These are phyloP conservation scores for Allantophomopsis lycopodina DNA, from an alignment of 2,329 filamentous ascomycete species.

Conservation along the genomic window DNA sequence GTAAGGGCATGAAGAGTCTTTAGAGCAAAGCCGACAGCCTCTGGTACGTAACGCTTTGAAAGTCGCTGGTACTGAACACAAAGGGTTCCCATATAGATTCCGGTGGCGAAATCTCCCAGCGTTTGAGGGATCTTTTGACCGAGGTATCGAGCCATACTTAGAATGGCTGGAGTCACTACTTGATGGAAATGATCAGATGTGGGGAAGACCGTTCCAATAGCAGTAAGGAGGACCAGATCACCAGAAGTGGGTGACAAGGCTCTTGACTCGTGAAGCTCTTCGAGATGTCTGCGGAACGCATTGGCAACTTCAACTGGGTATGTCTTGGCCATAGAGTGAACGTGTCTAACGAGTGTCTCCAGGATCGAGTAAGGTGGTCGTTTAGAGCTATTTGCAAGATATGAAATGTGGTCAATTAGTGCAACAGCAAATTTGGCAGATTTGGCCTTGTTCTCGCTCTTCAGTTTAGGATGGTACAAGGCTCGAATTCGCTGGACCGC, in stretches of 20 bases:
- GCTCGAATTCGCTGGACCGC: constrained; percentile 84
- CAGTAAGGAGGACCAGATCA: constrained; percentile 73
- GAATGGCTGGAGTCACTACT: background rate
- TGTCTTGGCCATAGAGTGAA: constrained; percentile 83
- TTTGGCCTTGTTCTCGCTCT: constrained; percentile 72
- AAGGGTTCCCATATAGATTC: constrained; percentile 67
- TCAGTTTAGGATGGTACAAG: constrained; percentile 80
- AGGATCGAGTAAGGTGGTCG: constrained; percentile 51
- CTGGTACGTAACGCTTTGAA: constrained; percentile 79
- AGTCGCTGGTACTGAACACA: constrained; percentile 71
- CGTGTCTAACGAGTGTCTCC: constrained; percentile 74
- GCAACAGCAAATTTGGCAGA: constrained; percentile 53
- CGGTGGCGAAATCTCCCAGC: constrained; percentile 54
- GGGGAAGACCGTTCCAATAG: constrained; percentile 74
- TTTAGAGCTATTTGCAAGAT: constrained; percentile 26
- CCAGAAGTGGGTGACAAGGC: constrained; percentile 43
- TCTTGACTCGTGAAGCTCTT: constrained; percentile 33
- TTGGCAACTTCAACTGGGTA: constrained; percentile 67
- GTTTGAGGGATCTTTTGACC: constrained; percentile 58
- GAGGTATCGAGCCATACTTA: constrained; percentile 28
- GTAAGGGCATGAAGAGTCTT: constrained; percentile 59
- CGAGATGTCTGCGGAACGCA: constrained; percentile 63
- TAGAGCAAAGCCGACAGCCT: constrained; percentile 68
- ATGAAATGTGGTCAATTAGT: constrained; percentile 48
- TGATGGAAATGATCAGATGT: constrained; percentile 52